Conservation (phyloP, 2,329 filamentous ascomycete genomes). For the Pseudogymnoascus sp. region DNA sequence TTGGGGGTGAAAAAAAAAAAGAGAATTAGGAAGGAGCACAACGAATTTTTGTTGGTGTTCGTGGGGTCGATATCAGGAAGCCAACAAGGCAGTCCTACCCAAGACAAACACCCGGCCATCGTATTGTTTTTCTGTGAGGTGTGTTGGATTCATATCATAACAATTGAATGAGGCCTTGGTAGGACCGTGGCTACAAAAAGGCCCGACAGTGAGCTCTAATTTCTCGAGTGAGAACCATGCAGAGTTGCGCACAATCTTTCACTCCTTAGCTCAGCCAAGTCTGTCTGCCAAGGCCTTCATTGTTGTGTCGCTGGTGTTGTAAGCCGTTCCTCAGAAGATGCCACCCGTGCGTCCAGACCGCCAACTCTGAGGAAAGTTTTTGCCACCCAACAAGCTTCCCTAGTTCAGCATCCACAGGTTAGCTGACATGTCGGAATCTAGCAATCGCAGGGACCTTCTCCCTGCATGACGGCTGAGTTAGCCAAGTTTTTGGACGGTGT, state of each 20-base stretch:
- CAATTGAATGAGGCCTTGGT: neutral
- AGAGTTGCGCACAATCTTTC: neutral
- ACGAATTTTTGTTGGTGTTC: neutral
- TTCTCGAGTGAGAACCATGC: neutral
- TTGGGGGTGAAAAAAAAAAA: neutral
- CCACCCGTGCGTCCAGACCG: neutral
- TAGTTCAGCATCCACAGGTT: neutral
- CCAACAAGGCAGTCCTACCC: neutral
- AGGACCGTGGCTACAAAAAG: neutral
- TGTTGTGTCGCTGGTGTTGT: neutral
- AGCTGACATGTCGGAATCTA: neutral
- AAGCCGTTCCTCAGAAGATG: neutral
- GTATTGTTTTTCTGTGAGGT: neutral
- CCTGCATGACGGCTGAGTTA: neutral
- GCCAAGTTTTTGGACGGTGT: neutral
- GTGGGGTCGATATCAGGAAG: neutral
- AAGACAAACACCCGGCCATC: neutral
- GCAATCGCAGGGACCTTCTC: neutral
- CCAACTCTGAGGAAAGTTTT: neutral
- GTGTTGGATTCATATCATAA: too few species aligned
- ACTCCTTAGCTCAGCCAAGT: neutral
- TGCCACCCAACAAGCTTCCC: slow-evolving; percentile 4
- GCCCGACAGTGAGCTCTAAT: neutral
- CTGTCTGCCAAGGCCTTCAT: neutral
- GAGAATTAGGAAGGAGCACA: neutral